Percentiles rank a stretch among this genome's conserved stretches.
Conservation (phyloP, 108 stramenopile genomes). For the Nitzschia sp. region DNA sequence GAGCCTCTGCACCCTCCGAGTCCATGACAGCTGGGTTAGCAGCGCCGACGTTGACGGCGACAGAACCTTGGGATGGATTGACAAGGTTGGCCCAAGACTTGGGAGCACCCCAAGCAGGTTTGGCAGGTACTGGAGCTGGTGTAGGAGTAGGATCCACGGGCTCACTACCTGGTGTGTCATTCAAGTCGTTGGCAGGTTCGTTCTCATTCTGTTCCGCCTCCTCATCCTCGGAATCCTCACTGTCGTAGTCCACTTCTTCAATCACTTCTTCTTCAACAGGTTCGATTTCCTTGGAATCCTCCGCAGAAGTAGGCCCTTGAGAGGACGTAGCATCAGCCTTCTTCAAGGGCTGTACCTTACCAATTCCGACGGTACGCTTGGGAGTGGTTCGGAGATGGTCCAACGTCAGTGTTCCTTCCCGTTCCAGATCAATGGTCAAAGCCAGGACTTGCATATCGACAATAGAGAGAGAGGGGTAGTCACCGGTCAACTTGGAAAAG, state of each 20-base stretch:
- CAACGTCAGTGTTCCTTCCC: conserved; percentile 53
- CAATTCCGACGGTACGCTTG: conserved; percentile 66
- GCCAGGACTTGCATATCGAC: conserved; percentile 93
- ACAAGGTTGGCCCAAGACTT: conserved; percentile 62
- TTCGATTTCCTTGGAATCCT: not conserved
- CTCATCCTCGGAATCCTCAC: conserved; percentile 35
- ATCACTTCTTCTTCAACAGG: conserved; percentile 47
- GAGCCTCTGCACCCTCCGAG: conserved; percentile 50
- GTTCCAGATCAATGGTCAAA: conserved; percentile 85
- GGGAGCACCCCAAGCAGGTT: not conserved
- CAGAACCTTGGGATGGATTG: conserved; percentile 42
- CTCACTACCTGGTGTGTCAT: not conserved
- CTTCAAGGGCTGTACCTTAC: conserved; percentile 32
- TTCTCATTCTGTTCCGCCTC: conserved; percentile 24
- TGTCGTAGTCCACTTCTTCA: conserved; percentile 43
- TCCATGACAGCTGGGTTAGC: conserved; percentile 52
- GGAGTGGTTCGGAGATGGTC: conserved; percentile 71
- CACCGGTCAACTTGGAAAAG: conserved; percentile 92
- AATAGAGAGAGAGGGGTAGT: conserved; percentile 74
- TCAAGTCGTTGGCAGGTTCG: not conserved
- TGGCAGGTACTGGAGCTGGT: not conserved
- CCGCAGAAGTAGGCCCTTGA: conserved; percentile 9
- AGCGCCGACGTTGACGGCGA: not conserved
- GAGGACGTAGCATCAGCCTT: conserved; percentile 4
- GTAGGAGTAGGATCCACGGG: not conserved